A percentile compares a stretch with the other conserved stretches of the same genome.
phyloP scores from a whole-genome alignment of 176 grass and related monocot species.

The Aegilops umbellulata region DNA sequence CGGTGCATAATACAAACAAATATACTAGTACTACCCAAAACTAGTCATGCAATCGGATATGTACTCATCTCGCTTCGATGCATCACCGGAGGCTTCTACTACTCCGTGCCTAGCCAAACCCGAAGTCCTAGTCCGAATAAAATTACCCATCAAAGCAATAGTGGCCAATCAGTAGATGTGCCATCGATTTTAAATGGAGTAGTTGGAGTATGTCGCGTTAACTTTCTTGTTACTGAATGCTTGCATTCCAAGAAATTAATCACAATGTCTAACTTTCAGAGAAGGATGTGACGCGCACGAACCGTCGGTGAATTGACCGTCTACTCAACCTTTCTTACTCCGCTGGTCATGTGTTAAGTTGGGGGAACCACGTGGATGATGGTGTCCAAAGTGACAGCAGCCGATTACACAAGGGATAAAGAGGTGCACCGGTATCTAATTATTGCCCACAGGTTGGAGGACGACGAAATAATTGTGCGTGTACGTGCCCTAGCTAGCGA shows the following conservation, averaged over 20 bases:
- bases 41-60: too few species aligned
- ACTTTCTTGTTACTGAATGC: conserved; percentile 12
- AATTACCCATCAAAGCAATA: background rate
- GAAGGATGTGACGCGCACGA: conserved; percentile 33
- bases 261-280: conserved; percentile 16
- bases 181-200: conserved; percentile 40
- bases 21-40: too few species aligned
- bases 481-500: background rate
- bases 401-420: conserved; percentile 16
- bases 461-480: conserved; percentile 5
- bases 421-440: conserved; percentile 6
- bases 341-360: background rate
- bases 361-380: conserved; percentile 38
- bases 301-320: background rate
- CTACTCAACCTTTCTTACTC: background rate
- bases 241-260: conserved; percentile 37
- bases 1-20: too few species aligned
- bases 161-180: conserved; percentile 21
- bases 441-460: background rate
- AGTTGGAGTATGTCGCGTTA: conserved; percentile 18
- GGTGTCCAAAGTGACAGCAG: conserved; percentile 23
- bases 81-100: background rate
- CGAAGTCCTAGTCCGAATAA: background rate
- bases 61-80: background rate
- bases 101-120: too few species aligned